Evolutionary conservation across 164 flowering plant genomes (phyloP), one percentile per base, ranked within the genome.

Genomic region (Aristolochia contorta): DNA sequence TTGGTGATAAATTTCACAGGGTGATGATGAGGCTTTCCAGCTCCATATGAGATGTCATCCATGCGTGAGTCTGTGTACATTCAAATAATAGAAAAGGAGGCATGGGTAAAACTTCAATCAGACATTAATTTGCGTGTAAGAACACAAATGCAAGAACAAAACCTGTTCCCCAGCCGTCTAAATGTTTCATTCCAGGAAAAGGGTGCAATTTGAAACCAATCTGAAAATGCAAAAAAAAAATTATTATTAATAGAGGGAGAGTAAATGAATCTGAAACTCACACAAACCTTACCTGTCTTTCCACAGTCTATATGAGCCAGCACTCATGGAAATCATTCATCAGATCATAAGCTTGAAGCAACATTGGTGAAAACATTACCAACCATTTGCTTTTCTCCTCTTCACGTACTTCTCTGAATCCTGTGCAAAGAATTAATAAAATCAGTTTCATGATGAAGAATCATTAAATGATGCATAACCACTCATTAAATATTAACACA

Each of bases 161-260:
- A 87, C 98, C 97, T 77, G 99, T 94, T 59, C 99, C 97, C 97
- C 99, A 77, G 99, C 99, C 74, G 79, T 94, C 99, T 75, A 94
- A 93, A 78, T 94, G 96, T 75, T 86, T 88, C 87, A 91, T 94
- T 72, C 99, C 97, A 60, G 90, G 89, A 71, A 86, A 91, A 47
- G 99, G 99, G 71, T 76, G 72, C 60, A 94, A 73, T 60, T 86
- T 77, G 62, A 88, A 47, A 94, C 96, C 70, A 94, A 68, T 69
- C 98, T 93, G 81, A 41, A 73, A 51, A 13, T 12, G 15, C 47
- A 22, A 21, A 12, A 46, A 63, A 57, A 16, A 20, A 16, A 43
- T n/a, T 46, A 47, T 47, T 47, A 50, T 37, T 37, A 37, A 3
- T 3, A 10, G 43, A 37, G 43, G 43, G 7, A 37, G 68, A 41